These are phyloP conservation scores for Litchi chinensis DNA, from an alignment of 345 rosid genomes.

Conservation along the genomic window DNA sequence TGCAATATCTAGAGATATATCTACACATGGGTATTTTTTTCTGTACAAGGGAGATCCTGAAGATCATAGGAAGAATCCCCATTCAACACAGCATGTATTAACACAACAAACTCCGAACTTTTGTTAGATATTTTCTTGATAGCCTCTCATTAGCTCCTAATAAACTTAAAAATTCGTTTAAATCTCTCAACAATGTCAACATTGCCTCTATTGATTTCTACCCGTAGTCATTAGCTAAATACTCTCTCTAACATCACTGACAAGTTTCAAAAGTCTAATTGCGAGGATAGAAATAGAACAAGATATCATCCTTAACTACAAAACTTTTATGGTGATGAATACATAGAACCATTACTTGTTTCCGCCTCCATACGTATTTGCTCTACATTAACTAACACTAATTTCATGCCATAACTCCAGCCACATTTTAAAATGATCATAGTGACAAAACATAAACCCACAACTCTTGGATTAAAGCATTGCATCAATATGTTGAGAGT, in stretches of 20 bases:
- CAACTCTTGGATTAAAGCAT: background rate
- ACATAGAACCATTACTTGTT: background rate
- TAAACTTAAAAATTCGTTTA: background rate
- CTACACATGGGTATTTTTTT: too few relatives aligned
- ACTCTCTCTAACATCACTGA: background rate
- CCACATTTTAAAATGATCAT: too few relatives aligned
- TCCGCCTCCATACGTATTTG: background rate
- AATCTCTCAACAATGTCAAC: background rate
- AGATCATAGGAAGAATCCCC: background rate
- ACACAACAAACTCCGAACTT: background rate
- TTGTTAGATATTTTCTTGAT: background rate
- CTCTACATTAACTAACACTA: too few relatives aligned
- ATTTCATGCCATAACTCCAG: too few relatives aligned
- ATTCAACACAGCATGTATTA: background rate
- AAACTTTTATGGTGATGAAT: background rate
- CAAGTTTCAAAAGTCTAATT: background rate
- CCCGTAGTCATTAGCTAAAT: background rate
- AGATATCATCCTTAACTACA: background rate
- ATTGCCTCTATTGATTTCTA: background rate
- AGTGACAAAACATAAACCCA: too few relatives aligned
- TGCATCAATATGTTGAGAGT: too few relatives aligned
- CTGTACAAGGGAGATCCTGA: background rate
- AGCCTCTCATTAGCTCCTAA: background rate
- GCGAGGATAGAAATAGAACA: background rate
- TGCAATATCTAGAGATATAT: background rate